A percentile compares a stretch with the other conserved stretches of the same genome.
Conservation (phyloP, 176 grass and related monocot genomes). For the Triticum urartu region DNA sequence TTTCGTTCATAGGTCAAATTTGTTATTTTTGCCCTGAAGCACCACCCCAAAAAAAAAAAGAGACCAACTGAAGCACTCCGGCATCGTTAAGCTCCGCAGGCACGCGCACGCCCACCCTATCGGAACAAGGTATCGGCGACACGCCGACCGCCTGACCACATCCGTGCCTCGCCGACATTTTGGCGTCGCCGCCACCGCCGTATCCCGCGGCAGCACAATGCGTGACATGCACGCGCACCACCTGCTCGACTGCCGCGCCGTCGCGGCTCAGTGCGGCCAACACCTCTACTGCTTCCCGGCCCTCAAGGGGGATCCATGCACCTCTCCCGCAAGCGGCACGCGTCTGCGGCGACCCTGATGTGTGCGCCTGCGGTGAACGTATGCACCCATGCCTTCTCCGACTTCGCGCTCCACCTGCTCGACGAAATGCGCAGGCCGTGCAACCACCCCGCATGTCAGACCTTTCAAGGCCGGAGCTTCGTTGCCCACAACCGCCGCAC, state of each 20-base stretch:
- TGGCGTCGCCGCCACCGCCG: background rate
- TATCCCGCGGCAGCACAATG: background rate
- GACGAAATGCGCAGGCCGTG: constrained; percentile 21
- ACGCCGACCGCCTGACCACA: background rate
- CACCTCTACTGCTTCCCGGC: background rate
- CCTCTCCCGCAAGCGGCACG: background rate
- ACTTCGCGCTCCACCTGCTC: background rate
- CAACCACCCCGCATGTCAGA: background rate
- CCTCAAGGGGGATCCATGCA: background rate
- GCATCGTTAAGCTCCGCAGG: background rate
- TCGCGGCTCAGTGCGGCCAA: background rate
- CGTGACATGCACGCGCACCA: background rate
- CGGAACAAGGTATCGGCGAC: background rate
- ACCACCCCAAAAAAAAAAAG: too few relatives aligned
- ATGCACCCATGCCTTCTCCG: background rate
- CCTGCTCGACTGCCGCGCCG: background rate
- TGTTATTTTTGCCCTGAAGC: too few relatives aligned
- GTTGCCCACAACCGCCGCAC: background rate
- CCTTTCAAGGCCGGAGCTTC: background rate
- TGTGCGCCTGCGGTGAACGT: background rate
- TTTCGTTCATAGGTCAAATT: too few relatives aligned
- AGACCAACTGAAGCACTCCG: too few relatives aligned
- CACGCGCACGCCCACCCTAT: background rate
- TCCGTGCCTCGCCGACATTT: background rate
- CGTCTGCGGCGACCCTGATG: background rate